These are phyloP conservation scores for Kregervanrija fluxuum DNA, from an alignment of 805 yeast species.

Conservation along the genomic window DNA sequence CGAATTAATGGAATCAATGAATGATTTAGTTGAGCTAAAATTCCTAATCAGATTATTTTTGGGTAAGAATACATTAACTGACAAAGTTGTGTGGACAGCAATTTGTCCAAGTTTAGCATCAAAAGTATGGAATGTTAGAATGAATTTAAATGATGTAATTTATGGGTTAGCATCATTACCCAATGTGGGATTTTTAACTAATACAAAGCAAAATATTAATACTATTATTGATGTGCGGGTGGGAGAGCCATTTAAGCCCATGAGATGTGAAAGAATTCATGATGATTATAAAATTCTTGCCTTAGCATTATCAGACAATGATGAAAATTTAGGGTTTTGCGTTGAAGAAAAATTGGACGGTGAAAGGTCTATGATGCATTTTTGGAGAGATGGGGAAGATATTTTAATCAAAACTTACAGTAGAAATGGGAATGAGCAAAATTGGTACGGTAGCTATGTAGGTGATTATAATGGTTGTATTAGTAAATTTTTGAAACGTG, in stretches of 20 bases:
- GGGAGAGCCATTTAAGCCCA: conserved; percentile 64
- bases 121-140: conserved; percentile 6
- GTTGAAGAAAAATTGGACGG: conserved; percentile 95
- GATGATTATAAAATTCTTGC: conserved; percentile 45
- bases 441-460: conserved; percentile 32
- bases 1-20: too few relatives aligned
- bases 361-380: conserved; percentile 77
- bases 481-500: conserved; percentile 26
- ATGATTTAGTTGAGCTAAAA: neutral
- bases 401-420: conserved; percentile 59
- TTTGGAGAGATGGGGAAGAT: conserved; percentile 32
- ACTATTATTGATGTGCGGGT: conserved; percentile 31
- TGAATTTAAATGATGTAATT: conserved; percentile 9
- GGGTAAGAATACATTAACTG: conserved; percentile 5
- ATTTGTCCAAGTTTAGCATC: conserved; percentile 3
- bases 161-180: conserved; percentile 54
- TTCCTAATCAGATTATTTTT: neutral
- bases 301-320: conserved; percentile 30
- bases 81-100: conserved; percentile 4
- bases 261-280: conserved; percentile 53
- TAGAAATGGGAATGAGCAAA: conserved; percentile 66
- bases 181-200: conserved; percentile 58
- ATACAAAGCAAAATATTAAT: conserved; percentile 58
- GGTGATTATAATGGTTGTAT: conserved; percentile 20
- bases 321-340: conserved; percentile 36